phyloP scores from a whole-genome alignment of 2,329 filamentous ascomycete species.

The Neopestalotiopsis rosae region DNA sequence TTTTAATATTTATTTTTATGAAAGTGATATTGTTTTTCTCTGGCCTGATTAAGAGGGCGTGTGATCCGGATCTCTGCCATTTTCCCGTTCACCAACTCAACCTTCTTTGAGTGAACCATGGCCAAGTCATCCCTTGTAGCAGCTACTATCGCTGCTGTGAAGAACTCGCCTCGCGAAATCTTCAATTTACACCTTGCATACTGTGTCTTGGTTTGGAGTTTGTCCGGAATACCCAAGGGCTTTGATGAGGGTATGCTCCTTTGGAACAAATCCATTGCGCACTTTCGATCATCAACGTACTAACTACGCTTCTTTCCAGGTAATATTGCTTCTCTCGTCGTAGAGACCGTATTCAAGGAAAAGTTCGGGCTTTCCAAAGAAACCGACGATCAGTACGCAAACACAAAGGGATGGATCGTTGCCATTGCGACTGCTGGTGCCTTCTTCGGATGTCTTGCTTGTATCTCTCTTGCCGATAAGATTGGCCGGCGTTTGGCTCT shows the following conservation, averaged over 20 bases:
- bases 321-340: conserved; percentile 36
- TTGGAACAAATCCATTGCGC: no score
- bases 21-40: background rate
- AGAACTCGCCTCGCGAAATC: conserved; percentile 32
- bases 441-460: conserved; percentile 34
- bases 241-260: conserved; percentile 34
- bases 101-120: background rate
- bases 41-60: background rate
- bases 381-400: conserved; percentile 31
- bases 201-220: conserved; percentile 34
- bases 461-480: conserved; percentile 30
- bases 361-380: conserved; percentile 29
- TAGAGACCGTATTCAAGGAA: conserved; percentile 33
- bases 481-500: conserved; percentile 30
- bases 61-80: background rate
- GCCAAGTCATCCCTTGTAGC: conserved; percentile 26
- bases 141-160: conserved; percentile 32
- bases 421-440: conserved; percentile 37
- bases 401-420: conserved; percentile 39
- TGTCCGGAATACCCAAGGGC: conserved; percentile 36
- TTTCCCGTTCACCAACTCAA: background rate
- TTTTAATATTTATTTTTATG: background rate
- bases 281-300: background rate
- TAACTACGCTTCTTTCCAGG: conserved; percentile 20
- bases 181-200: conserved; percentile 35